Evolutionary conservation across 2,329 filamentous ascomycete species (phyloP).

Genomic region (Epichloe amarillans): DNA sequence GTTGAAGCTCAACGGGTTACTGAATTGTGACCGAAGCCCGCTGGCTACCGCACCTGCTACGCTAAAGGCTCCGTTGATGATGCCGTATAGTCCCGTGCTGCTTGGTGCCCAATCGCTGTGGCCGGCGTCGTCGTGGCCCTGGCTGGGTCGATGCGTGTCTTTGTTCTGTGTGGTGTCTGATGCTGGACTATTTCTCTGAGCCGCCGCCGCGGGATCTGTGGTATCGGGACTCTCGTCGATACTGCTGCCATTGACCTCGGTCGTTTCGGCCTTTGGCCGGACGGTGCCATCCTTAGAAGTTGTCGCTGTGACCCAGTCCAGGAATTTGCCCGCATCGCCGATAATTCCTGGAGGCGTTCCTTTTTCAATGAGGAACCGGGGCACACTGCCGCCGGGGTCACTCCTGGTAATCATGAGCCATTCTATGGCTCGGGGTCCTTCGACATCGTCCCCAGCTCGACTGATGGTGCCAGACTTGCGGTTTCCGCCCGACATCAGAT

Average conservation of each 20-base stretch:
- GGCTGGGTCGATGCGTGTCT: not conserved
- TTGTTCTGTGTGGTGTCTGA: not conserved
- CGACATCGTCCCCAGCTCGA: slow-evolving; percentile 18
- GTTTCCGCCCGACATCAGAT: slow-evolving; percentile 18
- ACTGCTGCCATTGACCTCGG: not conserved
- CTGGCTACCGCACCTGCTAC: slow-evolving; percentile 33
- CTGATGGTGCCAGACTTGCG: slow-evolving; percentile 8
- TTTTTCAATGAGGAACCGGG: slow-evolving; percentile 81
- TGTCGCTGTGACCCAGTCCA: slow-evolving; percentile 53
- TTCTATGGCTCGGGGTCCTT: slow-evolving; percentile 40
- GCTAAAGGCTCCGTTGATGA: slow-evolving; percentile 39
- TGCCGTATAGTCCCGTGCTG: slow-evolving; percentile 38
- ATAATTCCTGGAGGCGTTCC: slow-evolving; percentile 79
- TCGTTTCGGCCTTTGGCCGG: not conserved
- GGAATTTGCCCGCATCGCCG: slow-evolving; percentile 65
- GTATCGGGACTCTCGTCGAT: no score
- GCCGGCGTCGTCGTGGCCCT: slow-evolving; percentile 7
- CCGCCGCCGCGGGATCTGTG: not conserved
- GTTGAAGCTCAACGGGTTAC: slow-evolving; percentile 13
- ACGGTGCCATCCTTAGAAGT: slow-evolving; percentile 13
- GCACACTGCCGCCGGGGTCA: slow-evolving; percentile 79
- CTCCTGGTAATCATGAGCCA: slow-evolving; percentile 90
- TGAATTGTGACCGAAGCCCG: slow-evolving; percentile 18
- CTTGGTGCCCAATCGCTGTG: slow-evolving; percentile 22
- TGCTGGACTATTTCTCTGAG: not conserved